A percentile compares a stretch with the other conserved stretches of the same genome.
Evolutionary conservation across 1,139 yeast species (phyloP).

Genomic region (Candida anutae): DNA sequence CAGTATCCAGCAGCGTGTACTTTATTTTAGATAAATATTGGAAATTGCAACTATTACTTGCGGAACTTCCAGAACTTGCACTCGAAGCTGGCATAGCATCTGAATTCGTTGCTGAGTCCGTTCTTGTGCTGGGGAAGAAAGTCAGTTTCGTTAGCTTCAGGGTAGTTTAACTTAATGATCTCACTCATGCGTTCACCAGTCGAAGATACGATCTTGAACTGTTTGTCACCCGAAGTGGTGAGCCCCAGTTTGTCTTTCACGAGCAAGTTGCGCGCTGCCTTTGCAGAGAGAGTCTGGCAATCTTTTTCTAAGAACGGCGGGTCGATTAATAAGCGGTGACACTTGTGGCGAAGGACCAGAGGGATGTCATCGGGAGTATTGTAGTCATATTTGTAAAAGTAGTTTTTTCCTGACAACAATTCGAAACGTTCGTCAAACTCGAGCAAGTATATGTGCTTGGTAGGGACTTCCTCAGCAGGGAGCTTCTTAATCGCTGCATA

Average conservation of each 20-base stretch:
- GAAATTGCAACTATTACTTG: too few species aligned
- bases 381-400: constrained; percentile 71
- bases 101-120: constrained; percentile 80
- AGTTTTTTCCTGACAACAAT: constrained; percentile 57
- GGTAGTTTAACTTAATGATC: constrained; percentile 52
- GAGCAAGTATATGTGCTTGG: constrained; percentile 60
- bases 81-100: constrained; percentile 77
- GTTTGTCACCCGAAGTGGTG: constrained; percentile 33
- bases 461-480: constrained; percentile 48
- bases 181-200: constrained; percentile 85
- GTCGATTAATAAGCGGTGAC: constrained; percentile 72
- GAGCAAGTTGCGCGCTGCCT: constrained; percentile 58
- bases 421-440: constrained; percentile 76
- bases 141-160: constrained; percentile 54
- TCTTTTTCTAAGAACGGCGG: constrained; percentile 82
- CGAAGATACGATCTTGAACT: constrained; percentile 55
- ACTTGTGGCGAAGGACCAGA: constrained; percentile 47
- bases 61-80: constrained; percentile 31
- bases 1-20: too few species aligned
- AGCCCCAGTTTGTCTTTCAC: constrained; percentile 27
- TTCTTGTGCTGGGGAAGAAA: constrained; percentile 77
- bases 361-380: constrained; percentile 60
- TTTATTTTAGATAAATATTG: too few species aligned
- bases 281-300: constrained; percentile 70
- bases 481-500: constrained; percentile 69